These are phyloP conservation scores for Fusarium anguioides DNA, from an alignment of 2,329 filamentous ascomycete species.

Conservation along the genomic window DNA sequence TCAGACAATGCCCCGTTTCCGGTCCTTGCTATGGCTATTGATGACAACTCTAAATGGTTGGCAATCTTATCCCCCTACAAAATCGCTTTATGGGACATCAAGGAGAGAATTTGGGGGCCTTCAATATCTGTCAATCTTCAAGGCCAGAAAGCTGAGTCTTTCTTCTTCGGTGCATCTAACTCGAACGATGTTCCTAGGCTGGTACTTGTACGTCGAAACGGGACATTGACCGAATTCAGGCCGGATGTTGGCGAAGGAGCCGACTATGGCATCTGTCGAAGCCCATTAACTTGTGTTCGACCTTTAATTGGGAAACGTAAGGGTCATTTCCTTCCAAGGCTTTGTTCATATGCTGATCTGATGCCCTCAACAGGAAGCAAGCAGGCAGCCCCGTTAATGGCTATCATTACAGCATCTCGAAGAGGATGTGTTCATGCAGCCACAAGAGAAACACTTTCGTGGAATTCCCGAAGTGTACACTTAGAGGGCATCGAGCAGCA, in stretches of 20 bases:
- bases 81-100: slow-evolving; percentile 73
- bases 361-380: slow-evolving; percentile 17
- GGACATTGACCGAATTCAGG: slow-evolving; percentile 69
- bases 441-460: slow-evolving; percentile 55
- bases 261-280: slow-evolving; percentile 63
- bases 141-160: slow-evolving; percentile 68
- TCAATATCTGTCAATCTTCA: slow-evolving; percentile 61
- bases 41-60: slow-evolving; percentile 72
- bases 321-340: slow-evolving; percentile 16
- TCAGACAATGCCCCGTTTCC: slow-evolving; percentile 63
- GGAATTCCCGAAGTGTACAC: slow-evolving; percentile 61
- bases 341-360: background rate
- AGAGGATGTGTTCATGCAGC: slow-evolving; percentile 63
- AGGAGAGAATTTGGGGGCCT: slow-evolving; percentile 66
- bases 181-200: slow-evolving; percentile 58
- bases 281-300: slow-evolving; percentile 62
- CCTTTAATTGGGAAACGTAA: slow-evolving; percentile 59
- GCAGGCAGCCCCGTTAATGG: slow-evolving; percentile 25
- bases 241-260: slow-evolving; percentile 55
- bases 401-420: slow-evolving; percentile 60
- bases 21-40: slow-evolving; percentile 71
- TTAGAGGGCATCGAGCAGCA: slow-evolving; percentile 59
- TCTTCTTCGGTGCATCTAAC: slow-evolving; percentile 69
- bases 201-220: slow-evolving; percentile 72
- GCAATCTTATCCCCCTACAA: slow-evolving; percentile 71